Percentiles rank a stretch among this genome's conserved stretches.
Conservation (phyloP, 768 basidiomycete genomes). For the Agaricus subrufescens region DNA sequence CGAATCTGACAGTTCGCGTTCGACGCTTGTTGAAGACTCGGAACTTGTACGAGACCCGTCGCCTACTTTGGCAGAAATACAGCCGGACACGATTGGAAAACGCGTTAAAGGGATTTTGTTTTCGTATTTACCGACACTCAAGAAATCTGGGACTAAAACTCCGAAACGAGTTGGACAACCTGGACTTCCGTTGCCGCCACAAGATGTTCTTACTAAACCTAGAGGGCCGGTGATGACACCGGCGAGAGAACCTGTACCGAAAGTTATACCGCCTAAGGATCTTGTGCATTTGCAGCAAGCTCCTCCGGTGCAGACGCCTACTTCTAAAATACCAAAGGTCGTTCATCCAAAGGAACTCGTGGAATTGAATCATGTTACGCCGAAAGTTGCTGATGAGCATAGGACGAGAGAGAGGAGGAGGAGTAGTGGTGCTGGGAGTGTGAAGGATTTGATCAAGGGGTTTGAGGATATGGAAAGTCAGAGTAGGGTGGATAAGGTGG, state of each 20-base stretch:
- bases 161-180: constrained; percentile 22
- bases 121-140: constrained; percentile 54
- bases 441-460: constrained; percentile 63
- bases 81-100: constrained; percentile 35
- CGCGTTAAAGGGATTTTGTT: constrained; percentile 54
- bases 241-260: constrained; percentile 41
- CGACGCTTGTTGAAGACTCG: constrained; percentile 6
- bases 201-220: constrained; percentile 40
- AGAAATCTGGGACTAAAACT: constrained; percentile 28
- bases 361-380: constrained; percentile 45
- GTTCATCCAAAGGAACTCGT: constrained; percentile 43
- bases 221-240: constrained; percentile 61
- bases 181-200: constrained; percentile 53
- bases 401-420: constrained; percentile 27
- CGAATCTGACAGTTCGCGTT: constrained; percentile 1
- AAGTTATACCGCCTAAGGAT: constrained; percentile 53
- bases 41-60: neutral
- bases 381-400: constrained; percentile 19
- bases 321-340: constrained; percentile 39
- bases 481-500: constrained; percentile 19
- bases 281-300: constrained; percentile 58
- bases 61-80: neutral
- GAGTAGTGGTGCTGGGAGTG: constrained; percentile 63
- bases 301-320: constrained; percentile 31
- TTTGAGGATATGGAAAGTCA: constrained; percentile 46